Conservation (phyloP, 2,329 filamentous ascomycete genomes). For the Paraphoma chrysanthemicola region DNA sequence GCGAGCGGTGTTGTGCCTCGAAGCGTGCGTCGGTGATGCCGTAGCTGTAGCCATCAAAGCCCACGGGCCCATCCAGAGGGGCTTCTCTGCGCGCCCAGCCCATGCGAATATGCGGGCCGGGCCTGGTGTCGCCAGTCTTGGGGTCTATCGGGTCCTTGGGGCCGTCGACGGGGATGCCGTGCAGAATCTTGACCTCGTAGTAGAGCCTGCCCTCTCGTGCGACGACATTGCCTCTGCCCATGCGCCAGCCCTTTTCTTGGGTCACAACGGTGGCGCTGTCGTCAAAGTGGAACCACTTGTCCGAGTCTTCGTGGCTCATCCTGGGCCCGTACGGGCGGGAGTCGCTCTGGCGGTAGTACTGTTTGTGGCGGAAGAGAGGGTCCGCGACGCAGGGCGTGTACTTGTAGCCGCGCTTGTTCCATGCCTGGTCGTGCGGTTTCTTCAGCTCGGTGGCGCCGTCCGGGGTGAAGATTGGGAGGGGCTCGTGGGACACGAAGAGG, state of each 20-base stretch:
- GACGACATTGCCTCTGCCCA: conserved; percentile 87
- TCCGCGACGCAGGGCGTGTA: conserved; percentile 93
- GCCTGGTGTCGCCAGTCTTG: conserved; percentile 47
- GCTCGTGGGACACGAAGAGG: conserved; percentile 56
- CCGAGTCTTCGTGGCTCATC: conserved; percentile 91
- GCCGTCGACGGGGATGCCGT: conserved; percentile 67
- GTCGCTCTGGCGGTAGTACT: conserved; percentile 90
- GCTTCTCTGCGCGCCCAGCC: conserved; percentile 86
- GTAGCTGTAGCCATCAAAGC: conserved; percentile 92
- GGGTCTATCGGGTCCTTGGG: conserved; percentile 47
- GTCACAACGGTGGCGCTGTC: conserved; percentile 80
- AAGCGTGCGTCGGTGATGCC: conserved; percentile 88
- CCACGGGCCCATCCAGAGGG: conserved; percentile 81
- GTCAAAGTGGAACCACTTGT: conserved; percentile 80
- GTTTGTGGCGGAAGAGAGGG: conserved; percentile 81
- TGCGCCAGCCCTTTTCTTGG: conserved; percentile 91
- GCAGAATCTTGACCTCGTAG: conserved; percentile 90
- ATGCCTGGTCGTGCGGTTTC: conserved; percentile 62
- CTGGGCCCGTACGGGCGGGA: conserved; percentile 81
- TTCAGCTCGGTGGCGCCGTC: conserved; percentile 53
- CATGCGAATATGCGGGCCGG: conserved; percentile 74
- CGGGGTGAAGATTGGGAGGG: conserved; percentile 51
- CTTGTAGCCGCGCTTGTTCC: conserved; percentile 76
- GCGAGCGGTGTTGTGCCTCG: conserved; percentile 91
- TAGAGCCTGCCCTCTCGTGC: conserved; percentile 90